Base-by-base conservation (phyloP, 2,329 filamentous ascomycete genomes). In the Seiridium cupressi region DNA sequence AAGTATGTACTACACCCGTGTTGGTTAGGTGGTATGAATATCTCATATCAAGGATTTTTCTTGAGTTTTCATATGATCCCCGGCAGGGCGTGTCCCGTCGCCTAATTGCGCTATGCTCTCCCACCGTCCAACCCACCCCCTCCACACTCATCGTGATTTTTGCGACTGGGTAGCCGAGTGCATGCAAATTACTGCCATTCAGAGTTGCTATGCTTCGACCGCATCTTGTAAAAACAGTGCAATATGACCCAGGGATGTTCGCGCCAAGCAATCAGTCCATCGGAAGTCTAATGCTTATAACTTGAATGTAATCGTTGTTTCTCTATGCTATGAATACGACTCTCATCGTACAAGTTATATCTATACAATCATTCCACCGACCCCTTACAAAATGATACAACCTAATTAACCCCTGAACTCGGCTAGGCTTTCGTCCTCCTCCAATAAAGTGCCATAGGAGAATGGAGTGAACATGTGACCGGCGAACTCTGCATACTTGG, bases 401-500 rank as follows among this genome's bases (percentile, higher is more conserved):
- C 35, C 3, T 9, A 13, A 49, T 53, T 69, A 74, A 59, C 71
- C 72, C 40, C 65, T 67, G 60, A 77, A 77, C 59, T 77, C 75
- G 35, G 72, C 70, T 56, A 74, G 68, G 5, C 67, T 69, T 58
- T 79, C 76, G 49, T 92, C 89, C 69, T 92, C 89, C 73, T 93
- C 90, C 63, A 93, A 76, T 69, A 93, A 77, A 10, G 84, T 80
- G 77, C 87, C 84, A 73, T 93, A 93, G 68, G 87, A 91, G 72
- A 93, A 92, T 26, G 90, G 90, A 71, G 89, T 82, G 72, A 93
- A 93, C n/a, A 89, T 80, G 65, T 90, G 79, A 59, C 90, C 90
- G 63, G 92, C 89, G 63, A 90, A 90, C 66, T 92, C 85, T 77
- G 92, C 92, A 79, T 92, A 90, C 77, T 93, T 92, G 75, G 89